Evolutionary conservation across 192 early-diverging fungal genomes (phyloP), one percentile per base, ranked within the genome.

Genomic region (Lunasporangiospora selenospora): DNA sequence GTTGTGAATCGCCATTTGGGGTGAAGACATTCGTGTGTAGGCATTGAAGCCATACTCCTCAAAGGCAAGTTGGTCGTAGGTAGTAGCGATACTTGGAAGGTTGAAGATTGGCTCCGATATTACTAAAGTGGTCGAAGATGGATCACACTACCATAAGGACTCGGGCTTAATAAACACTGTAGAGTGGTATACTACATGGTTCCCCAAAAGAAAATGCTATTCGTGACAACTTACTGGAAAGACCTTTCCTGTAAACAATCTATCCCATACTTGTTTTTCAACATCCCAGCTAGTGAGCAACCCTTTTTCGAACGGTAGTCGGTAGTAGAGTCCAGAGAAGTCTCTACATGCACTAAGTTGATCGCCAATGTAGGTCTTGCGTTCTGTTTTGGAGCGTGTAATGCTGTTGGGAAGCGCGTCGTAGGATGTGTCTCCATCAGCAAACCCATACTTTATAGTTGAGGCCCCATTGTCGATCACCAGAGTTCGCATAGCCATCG

Each of bases 51-150:
- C 81, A 54, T 91, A 94, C 66, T 91, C 92, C 66, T 95, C 94
- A 80, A 92, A 95, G 11, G 92, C 70, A 5, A 95, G 82, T 78
- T 95, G 90, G 70, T 95, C 92, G 62, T 87, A 89, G 6, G 78
- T 65, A 15, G 83, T 69, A 49, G 87, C 88, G 41, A 94, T 84
- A 46, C 79, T 85, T 11, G 81, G 81, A 39, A 95, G 79, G 75
- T 95, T 95, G 58, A 94, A 87, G 41, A 82, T 81, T 16, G 94
- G 94, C 45, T 95, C 92, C 4, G 90, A 91, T 18, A 93, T 47
- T 7, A 90, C 27, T 13, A 95, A 65, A 9, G 67, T 76, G 1
- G 88, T 89, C 15, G 85, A 77, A 23, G 55, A 36, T 13, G 94
- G 85, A 19, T 85, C 77, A 53, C 80, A 84, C 82, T 87, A 75